Evolutionary conservation across 208 protist species (phyloP).

Genomic region (Vickermania spadyakhi): DNA sequence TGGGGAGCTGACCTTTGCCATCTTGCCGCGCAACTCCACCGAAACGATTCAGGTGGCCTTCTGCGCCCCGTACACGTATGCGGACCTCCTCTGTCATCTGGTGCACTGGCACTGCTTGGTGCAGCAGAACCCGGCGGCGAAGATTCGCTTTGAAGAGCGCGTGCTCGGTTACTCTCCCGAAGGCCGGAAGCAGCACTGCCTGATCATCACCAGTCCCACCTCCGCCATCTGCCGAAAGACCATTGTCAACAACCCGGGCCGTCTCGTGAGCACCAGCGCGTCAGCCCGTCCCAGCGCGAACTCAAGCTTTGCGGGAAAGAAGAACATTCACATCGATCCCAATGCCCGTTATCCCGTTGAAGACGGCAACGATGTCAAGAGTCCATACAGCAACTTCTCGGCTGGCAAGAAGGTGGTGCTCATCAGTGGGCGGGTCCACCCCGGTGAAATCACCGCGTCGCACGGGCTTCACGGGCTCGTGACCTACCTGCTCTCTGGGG

Average conservation of each 20-base stretch:
- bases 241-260: background rate
- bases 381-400: slow-evolving; percentile 61
- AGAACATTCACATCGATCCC: background rate
- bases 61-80: slow-evolving; percentile 81
- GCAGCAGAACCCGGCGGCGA: slow-evolving; percentile 20
- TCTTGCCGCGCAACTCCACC: slow-evolving; percentile 27
- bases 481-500: slow-evolving; percentile 67
- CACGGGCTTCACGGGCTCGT: slow-evolving; percentile 88
- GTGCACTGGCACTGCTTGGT: slow-evolving; percentile 69
- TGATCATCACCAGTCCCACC: slow-evolving; percentile 61
- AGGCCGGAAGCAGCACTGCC: slow-evolving; percentile 72
- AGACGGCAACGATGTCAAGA: slow-evolving; percentile 1
- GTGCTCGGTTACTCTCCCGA: slow-evolving; percentile 71
- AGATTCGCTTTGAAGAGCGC: slow-evolving; percentile 77
- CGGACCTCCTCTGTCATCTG: slow-evolving; percentile 77
- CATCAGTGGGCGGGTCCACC: slow-evolving; percentile 88
- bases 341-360: background rate
- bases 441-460: slow-evolving; percentile 87
- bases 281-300: background rate
- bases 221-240: slow-evolving; percentile 1
- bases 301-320: background rate
- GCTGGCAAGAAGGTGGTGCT: slow-evolving; percentile 82
- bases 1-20: slow-evolving; percentile 64
- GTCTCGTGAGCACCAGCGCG: background rate
- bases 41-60: slow-evolving; percentile 79